Conservation (phyloP, 495 filamentous ascomycete species). For the Chlorociboria aeruginascens region DNA sequence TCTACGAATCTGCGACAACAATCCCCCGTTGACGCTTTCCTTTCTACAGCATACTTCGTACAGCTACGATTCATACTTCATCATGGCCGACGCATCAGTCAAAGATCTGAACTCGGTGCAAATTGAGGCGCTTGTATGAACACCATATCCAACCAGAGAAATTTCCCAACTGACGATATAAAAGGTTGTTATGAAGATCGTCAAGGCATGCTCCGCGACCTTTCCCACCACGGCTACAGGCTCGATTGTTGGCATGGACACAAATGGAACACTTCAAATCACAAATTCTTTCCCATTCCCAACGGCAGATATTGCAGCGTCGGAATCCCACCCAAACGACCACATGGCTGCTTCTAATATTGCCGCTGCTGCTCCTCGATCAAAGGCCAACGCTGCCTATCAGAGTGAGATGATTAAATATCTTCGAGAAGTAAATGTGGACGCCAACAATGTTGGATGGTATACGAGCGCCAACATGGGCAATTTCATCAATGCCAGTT, state of each 20-base stretch:
- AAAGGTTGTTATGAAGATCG: constrained; percentile 93
- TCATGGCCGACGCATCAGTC: constrained; percentile 17
- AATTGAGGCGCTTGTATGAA: constrained; percentile 62
- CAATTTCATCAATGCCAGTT: constrained; percentile 89
- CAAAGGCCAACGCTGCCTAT: constrained; percentile 79
- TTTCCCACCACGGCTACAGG: constrained; percentile 89
- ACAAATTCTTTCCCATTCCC: constrained; percentile 96
- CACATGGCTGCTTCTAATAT: constrained; percentile 50
- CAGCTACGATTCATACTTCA: not conserved
- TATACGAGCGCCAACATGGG: constrained; percentile 98
- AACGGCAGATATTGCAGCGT: constrained; percentile 56
- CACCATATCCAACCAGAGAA: constrained; percentile 8
- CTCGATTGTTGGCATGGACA: constrained; percentile 87
- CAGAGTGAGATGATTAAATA: constrained; percentile 97
- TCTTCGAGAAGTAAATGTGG: constrained; percentile 92
- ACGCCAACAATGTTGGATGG: constrained; percentile 97
- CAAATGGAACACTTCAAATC: constrained; percentile 69
- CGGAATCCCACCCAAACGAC: constrained; percentile 71
- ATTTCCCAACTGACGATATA: constrained; percentile 15
- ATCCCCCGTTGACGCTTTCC: too few species aligned
- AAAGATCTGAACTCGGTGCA: constrained; percentile 61
- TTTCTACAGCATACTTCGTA: too few species aligned
- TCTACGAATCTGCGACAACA: too few species aligned
- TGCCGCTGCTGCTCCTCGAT: constrained; percentile 78
- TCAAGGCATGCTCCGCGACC: constrained; percentile 75